Percentiles rank a stretch among this genome's conserved stretches.
phyloP scores from a whole-genome alignment of 1,284 basidiomycete genomes.

The Trichosporon sp. region DNA sequence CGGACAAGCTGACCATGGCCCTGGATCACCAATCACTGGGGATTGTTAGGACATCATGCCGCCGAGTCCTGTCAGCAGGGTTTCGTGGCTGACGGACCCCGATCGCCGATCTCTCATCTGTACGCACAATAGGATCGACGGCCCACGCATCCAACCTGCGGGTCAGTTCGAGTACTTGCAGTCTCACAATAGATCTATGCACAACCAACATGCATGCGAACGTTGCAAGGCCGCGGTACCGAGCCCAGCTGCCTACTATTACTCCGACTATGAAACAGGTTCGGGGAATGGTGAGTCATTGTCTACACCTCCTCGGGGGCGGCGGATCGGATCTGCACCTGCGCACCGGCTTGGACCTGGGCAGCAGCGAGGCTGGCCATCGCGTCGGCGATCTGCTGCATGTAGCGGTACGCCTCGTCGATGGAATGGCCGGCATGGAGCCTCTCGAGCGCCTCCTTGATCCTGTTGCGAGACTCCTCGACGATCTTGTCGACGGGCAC shows the following conservation, averaged over 20 bases:
- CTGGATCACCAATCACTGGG: neutral
- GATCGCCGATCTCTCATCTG: neutral
- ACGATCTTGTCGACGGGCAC: neutral
- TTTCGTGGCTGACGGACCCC: neutral
- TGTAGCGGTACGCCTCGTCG: neutral
- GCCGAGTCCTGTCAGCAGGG: neutral
- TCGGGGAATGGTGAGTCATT: neutral
- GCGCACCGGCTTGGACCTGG: neutral
- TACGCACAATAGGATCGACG: neutral
- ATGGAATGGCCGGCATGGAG: neutral
- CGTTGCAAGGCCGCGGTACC: neutral
- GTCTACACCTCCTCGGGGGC: neutral
- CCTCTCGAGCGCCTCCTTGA: neutral
- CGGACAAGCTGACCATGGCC: neutral
- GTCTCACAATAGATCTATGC: neutral
- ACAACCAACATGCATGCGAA: neutral
- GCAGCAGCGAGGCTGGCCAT: neutral
- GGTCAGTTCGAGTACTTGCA: neutral
- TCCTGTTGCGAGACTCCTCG: neutral
- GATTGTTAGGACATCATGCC: neutral
- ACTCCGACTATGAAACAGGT: neutral
- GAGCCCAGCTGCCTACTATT: neutral
- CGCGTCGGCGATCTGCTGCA: neutral
- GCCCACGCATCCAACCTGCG: neutral
- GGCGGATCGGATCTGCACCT: neutral